These are phyloP conservation scores for Citrus maxima DNA, from an alignment of 345 rosid genomes.

Conservation along the genomic window DNA sequence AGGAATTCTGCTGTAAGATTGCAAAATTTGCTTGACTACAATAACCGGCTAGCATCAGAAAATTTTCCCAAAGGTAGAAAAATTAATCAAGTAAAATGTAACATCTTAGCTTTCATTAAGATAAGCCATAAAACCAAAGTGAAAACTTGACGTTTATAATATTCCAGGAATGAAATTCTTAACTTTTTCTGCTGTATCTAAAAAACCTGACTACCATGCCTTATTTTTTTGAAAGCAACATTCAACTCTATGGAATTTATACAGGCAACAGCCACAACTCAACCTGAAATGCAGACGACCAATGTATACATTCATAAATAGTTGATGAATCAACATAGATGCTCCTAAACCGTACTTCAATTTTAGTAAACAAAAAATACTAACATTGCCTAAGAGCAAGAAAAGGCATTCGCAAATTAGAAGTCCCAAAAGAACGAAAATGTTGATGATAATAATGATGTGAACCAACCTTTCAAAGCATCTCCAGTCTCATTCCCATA, in stretches of 20 bases:
- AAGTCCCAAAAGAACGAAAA: background rate
- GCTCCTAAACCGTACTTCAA: background rate
- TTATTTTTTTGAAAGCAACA: background rate
- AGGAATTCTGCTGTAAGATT: background rate
- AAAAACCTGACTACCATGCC: background rate
- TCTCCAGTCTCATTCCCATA: slow-evolving; percentile 89
- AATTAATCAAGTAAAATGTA: background rate
- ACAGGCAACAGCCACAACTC: background rate
- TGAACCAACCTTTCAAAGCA: slow-evolving; percentile 78
- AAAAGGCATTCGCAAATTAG: background rate
- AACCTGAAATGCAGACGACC: background rate
- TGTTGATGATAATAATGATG: background rate
- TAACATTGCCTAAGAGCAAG: background rate
- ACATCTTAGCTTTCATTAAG: background rate
- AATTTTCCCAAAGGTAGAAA: background rate
- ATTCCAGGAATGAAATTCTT: too few relatives aligned
- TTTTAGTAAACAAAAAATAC: background rate
- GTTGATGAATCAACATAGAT: background rate
- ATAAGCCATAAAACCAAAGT: background rate
- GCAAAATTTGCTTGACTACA: background rate
- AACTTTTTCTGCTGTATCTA: too few relatives aligned
- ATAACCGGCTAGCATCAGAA: background rate
- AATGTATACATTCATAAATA: background rate
- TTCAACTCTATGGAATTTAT: background rate
- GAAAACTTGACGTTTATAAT: background rate